Conservation (phyloP, 2,329 filamentous ascomycete species). For the Colletotrichum zoysiae region DNA sequence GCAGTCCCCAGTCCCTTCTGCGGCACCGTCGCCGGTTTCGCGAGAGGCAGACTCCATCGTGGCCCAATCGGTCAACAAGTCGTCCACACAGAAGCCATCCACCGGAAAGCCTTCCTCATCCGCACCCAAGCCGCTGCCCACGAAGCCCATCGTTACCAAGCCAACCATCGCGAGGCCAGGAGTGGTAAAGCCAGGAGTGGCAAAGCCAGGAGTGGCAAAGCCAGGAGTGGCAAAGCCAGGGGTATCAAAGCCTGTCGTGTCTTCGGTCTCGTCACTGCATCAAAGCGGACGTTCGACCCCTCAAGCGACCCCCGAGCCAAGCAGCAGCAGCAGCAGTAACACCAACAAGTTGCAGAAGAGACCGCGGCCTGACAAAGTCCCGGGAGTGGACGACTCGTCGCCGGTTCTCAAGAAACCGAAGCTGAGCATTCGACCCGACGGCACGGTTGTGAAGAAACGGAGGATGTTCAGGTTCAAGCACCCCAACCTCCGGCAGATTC, state of each 20-base stretch:
- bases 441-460: conserved; percentile 45
- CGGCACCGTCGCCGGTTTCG: conserved; percentile 32
- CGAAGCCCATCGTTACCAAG: conserved; percentile 44
- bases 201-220: conserved; percentile 26
- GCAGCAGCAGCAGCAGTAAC: conserved; percentile 23
- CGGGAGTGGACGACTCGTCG: conserved; percentile 49
- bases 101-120: background rate
- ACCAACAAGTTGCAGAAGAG: conserved; percentile 49
- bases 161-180: conserved; percentile 33
- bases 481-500: conserved; percentile 50
- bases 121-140: background rate
- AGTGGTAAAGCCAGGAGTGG: conserved; percentile 3
- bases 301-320: conserved; percentile 33
- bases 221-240: conserved; percentile 19
- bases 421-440: conserved; percentile 46
- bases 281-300: conserved; percentile 30
- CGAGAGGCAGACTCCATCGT: conserved; percentile 41
- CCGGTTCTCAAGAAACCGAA: conserved; percentile 57
- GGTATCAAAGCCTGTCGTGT: conserved; percentile 3
- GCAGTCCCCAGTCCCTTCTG: conserved; percentile 21
- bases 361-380: conserved; percentile 54
- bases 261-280: conserved; percentile 13
- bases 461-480: conserved; percentile 56
- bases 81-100: conserved; percentile 15
- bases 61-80: conserved; percentile 29